Evolutionary conservation across 345 rosid species (phyloP), one percentile per base, ranked within the genome.

Genomic region (Erucastrum elatum): DNA sequence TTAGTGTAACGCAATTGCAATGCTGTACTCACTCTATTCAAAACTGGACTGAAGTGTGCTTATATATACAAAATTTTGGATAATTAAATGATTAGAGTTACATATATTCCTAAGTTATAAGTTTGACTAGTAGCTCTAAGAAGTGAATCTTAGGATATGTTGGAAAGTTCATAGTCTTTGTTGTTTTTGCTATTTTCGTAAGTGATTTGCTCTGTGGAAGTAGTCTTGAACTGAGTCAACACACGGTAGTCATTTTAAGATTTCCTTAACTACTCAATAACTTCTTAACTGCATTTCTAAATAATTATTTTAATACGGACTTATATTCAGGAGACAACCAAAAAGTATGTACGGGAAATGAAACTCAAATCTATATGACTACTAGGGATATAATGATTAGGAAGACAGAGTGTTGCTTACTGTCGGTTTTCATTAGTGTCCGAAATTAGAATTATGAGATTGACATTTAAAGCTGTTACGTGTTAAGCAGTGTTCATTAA

Each of bases 391-490:
- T 34, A 27, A 79, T 74, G 17, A 79, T 6, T 37, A 53, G 59
- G 70, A 51, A 51, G 59, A 59, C 78, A 68, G 41, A 26, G 70
- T 15, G 25, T 37, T 34, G 25, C 44, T 49, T 27, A 64, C 56
- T 68, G 75, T 79, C 74, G 68, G 69, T 26, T 37, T 31, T 35
- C 65, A 67, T 78, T 26, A 58, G 25, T 78, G 21, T 74, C 66
- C 56, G 21, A 21, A 21, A 0, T 21, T 21, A 21, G 21, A 21
- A 21, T 21, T 17, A 9, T 74, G 75, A 74, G 39, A 69, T 1
- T 63, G 82, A 64, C 82, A 74, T 39, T 55, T n/a, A 66, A 80
- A 80, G 39, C 64, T 74, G 78, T 63, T 30, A 27, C 35, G 71
- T 62, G 71, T 39, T 70, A 70, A 71, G 66, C 69, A 53, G 64